A percentile compares a stretch with the other conserved stretches of the same genome.
These are phyloP conservation scores for Pezicula neosporulosa DNA, from an alignment of 2,329 filamentous ascomycete species.

Conservation along the genomic window DNA sequence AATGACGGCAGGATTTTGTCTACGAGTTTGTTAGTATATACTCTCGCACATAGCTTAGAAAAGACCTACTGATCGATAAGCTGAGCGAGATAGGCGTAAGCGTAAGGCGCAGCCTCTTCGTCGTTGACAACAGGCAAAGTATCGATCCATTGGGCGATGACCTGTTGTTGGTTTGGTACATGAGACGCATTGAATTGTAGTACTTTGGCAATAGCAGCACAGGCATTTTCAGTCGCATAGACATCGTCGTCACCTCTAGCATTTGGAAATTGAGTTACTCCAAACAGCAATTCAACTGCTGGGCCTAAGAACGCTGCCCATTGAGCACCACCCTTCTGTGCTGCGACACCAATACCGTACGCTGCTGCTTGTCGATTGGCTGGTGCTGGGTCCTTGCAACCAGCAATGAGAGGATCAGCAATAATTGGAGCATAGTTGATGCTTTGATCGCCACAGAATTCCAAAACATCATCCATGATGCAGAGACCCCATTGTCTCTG, in stretches of 20 bases:
- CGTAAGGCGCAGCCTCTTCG: constrained; percentile 94
- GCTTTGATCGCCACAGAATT: constrained; percentile 90
- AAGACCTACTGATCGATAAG: constrained; percentile 86
- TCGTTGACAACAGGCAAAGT: constrained; percentile 92
- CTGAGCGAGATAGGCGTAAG: constrained; percentile 87
- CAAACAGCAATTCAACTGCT: constrained; percentile 78
- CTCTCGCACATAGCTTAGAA: not conserved
- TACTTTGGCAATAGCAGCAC: constrained; percentile 94
- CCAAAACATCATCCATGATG: constrained; percentile 96
- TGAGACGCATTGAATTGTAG: constrained; percentile 82
- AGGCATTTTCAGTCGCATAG: constrained; percentile 96
- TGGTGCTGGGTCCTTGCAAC: constrained; percentile 80
- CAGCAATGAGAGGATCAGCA: constrained; percentile 79
- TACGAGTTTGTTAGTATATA: constrained; percentile 32
- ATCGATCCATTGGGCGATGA: constrained; percentile 83
- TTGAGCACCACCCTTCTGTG: constrained; percentile 80
- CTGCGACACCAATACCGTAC: constrained; percentile 93
- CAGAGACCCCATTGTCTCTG: constrained; percentile 98
- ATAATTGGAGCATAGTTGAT: constrained; percentile 86
- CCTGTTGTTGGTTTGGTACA: constrained; percentile 70
- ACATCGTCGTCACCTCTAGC: constrained; percentile 89
- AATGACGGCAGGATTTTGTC: constrained; percentile 81
- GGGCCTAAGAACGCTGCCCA: constrained; percentile 87
- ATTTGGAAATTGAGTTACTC: constrained; percentile 76
- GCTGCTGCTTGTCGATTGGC: constrained; percentile 94